Percentiles rank a stretch among this genome's conserved stretches.
Evolutionary conservation across 345 rosid species (phyloP).

Genomic region (Aethionema arabicum): DNA sequence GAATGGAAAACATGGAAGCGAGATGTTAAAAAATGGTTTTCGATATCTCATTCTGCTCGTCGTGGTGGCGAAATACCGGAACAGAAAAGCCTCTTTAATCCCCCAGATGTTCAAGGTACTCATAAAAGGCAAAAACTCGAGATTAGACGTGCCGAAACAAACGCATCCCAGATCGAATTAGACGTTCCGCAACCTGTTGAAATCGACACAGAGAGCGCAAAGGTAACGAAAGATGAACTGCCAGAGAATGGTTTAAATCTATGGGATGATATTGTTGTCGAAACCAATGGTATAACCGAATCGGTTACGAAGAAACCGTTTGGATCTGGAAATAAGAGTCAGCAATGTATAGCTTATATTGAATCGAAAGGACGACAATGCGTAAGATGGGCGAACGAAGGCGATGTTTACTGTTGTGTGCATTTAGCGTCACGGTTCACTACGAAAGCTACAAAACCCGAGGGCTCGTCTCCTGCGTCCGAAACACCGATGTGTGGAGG

Average conservation of each 20-base stretch:
- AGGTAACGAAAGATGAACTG: constrained; percentile 41
- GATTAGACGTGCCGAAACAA: constrained; percentile 85
- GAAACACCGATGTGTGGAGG: constrained; percentile 85
- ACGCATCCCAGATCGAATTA: constrained; percentile 53
- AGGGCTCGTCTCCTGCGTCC: constrained; percentile 46
- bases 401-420: constrained; percentile 95
- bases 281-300: constrained; percentile 47
- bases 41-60: constrained; percentile 49
- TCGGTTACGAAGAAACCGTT: constrained; percentile 40
- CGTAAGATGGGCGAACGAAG: constrained; percentile 97
- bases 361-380: constrained; percentile 96
- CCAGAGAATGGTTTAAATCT: constrained; percentile 51
- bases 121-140: constrained; percentile 92
- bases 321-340: constrained; percentile 65
- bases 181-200: constrained; percentile 45
- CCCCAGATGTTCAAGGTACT: constrained; percentile 50
- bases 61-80: constrained; percentile 47
- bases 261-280: constrained; percentile 78
- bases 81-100: constrained; percentile 41
- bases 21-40: constrained; percentile 81
- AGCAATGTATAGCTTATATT: constrained; percentile 87
- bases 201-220: constrained; percentile 52
- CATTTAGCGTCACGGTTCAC: constrained; percentile 94
- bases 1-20: constrained; percentile 99
- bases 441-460: constrained; percentile 55